phyloP scores from a whole-genome alignment of 2,329 filamentous ascomycete genomes.

The Xylaria sp. region DNA sequence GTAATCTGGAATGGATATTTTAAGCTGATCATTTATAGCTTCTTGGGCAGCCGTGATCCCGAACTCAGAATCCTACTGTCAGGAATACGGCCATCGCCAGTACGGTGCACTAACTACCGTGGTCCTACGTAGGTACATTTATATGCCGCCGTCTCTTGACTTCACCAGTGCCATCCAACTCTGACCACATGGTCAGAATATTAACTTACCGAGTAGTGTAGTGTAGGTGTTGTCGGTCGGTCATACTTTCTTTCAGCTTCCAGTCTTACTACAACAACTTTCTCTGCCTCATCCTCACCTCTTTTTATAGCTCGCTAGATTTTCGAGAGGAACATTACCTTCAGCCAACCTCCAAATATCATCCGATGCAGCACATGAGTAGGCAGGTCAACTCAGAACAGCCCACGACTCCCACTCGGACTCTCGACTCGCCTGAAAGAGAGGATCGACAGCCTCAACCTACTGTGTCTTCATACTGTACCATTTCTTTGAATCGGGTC shows the following conservation, averaged over 20 bases:
- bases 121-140: too few relatives aligned
- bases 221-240: not conserved
- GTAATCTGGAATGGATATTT: constrained; percentile 29
- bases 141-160: not conserved
- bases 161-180: too few relatives aligned
- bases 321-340: not conserved
- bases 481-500: constrained; percentile 5
- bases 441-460: not conserved
- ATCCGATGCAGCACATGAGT: not conserved
- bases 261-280: not conserved
- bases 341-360: constrained; percentile 14
- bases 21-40: constrained; percentile 26
- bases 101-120: too few relatives aligned
- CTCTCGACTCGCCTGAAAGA: not conserved
- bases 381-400: constrained; percentile 11
- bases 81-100: too few relatives aligned
- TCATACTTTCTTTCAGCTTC: not conserved
- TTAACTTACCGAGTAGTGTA: not conserved
- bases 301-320: not conserved
- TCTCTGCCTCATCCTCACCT: not conserved
- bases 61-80: constrained; percentile 5
- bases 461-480: constrained; percentile 5
- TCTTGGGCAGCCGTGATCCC: constrained; percentile 15
- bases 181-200: not conserved
- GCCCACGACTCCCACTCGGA: not conserved